Evolutionary conservation across 2,329 filamentous ascomycete species (phyloP).

Genomic region (Pseudonectria buxi): DNA sequence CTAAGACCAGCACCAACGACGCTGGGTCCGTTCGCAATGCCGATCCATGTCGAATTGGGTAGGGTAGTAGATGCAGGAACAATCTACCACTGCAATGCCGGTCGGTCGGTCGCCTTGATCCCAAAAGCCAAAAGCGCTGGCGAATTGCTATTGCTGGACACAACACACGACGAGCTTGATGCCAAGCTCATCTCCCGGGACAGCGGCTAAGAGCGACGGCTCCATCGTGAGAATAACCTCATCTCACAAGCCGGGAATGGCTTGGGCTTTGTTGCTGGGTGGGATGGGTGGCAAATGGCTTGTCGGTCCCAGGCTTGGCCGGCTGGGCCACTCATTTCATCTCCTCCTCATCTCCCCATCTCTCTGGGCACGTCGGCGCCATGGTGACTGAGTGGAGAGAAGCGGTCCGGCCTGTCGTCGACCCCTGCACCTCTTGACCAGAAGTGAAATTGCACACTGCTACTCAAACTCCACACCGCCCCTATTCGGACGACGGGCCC

Average conservation of each 20-base stretch:
- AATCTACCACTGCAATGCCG: conserved; percentile 23
- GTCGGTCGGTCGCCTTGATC: conserved; percentile 9
- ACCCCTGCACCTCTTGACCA: background rate
- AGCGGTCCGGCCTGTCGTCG: conserved; percentile 4
- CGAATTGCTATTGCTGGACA: no score
- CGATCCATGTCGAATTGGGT: conserved; percentile 14
- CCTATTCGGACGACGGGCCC: conserved; percentile 16
- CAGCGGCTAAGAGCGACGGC: conserved; percentile 7
- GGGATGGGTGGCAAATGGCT: background rate
- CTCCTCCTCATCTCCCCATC: conserved; percentile 3
- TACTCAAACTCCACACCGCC: conserved; percentile 20
- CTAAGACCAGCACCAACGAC: conserved; percentile 8
- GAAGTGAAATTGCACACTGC: conserved; percentile 19
- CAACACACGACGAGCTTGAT: background rate
- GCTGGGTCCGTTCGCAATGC: conserved; percentile 4
- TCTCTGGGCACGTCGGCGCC: conserved; percentile 3
- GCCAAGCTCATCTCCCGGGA: conserved; percentile 17
- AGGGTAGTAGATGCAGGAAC: conserved; percentile 25
- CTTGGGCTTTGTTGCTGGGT: no score
- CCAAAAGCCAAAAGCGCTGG: no score
- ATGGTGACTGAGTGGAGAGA: conserved; percentile 5
- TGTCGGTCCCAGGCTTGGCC: conserved; percentile 1
- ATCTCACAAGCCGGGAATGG: conserved; percentile 1
- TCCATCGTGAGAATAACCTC: conserved; percentile 1
- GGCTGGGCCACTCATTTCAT: conserved; percentile 13